These are phyloP conservation scores for Apiosordaria backusii DNA, from an alignment of 495 filamentous ascomycete species.

Conservation along the genomic window DNA sequence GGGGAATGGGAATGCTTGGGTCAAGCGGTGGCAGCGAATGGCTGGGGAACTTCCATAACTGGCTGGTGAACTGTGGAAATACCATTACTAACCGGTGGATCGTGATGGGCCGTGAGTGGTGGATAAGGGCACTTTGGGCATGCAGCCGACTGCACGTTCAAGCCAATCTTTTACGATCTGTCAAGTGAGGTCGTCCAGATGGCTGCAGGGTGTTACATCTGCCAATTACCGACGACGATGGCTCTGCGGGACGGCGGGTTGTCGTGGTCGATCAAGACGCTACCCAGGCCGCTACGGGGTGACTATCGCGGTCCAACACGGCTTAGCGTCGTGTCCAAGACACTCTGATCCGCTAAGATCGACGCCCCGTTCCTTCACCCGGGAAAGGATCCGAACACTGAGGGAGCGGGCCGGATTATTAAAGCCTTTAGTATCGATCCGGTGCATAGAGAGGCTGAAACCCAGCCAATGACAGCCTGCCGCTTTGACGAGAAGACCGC, in stretches of 20 bases:
- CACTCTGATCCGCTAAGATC: neutral
- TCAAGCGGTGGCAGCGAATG: neutral
- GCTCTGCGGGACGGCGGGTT: neutral
- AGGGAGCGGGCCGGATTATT: neutral
- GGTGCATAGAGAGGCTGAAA: neutral
- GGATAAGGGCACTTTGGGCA: neutral
- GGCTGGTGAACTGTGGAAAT: neutral
- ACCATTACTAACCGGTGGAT: neutral
- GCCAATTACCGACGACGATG: neutral
- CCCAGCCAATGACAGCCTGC: neutral
- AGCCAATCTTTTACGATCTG: too few relatives aligned
- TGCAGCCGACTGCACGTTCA: too few relatives aligned
- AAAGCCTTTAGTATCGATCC: neutral
- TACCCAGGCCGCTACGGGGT: neutral
- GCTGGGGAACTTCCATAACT: neutral
- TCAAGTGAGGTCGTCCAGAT: neutral
- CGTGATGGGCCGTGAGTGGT: neutral
- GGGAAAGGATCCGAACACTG: neutral
- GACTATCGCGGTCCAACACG: neutral
- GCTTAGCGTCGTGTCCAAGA: neutral
- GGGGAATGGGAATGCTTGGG: neutral
- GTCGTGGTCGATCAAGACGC: neutral
- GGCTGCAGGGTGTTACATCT: neutral
- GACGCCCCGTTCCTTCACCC: neutral
- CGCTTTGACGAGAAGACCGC: constrained; percentile 1